Percentiles rank a stretch among this genome's conserved stretches.
phyloP scores from a whole-genome alignment of 1,284 basidiomycete species.

The Veloporphyrellus conicus region DNA sequence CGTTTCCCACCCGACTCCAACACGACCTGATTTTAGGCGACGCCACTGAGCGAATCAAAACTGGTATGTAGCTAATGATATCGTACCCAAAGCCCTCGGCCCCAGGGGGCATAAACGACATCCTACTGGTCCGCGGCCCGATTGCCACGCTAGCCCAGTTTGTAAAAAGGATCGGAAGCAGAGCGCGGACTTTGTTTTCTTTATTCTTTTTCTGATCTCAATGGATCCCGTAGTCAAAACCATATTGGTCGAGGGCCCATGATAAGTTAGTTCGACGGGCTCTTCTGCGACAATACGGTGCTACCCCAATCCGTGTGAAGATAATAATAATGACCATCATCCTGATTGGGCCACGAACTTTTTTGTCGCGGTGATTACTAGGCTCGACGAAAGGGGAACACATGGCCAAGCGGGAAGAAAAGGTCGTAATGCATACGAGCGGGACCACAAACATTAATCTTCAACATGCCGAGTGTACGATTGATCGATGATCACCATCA shows the following conservation, averaged over 20 bases:
- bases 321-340: slow-evolving; percentile 3
- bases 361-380: slow-evolving; percentile 10
- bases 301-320: slow-evolving; percentile 3
- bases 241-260: slow-evolving; percentile 21
- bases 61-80: slow-evolving; percentile 5
- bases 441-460: neutral
- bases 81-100: slow-evolving; percentile 24
- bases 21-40: neutral
- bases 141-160: slow-evolving; percentile 26
- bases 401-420: neutral
- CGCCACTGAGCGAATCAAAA: neutral
- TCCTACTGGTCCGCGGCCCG: slow-evolving; percentile 16
- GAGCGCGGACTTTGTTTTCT: slow-evolving; percentile 4
- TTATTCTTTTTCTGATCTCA: slow-evolving; percentile 6
- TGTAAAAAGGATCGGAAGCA: slow-evolving; percentile 13
- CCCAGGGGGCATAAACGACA: slow-evolving; percentile 19
- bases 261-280: slow-evolving; percentile 6
- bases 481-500: neutral
- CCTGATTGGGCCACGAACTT: slow-evolving; percentile 17
- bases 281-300: slow-evolving; percentile 9
- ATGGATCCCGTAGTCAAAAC: slow-evolving; percentile 27
- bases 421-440: neutral
- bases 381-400: slow-evolving; percentile 7
- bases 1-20: slow-evolving; percentile 9
- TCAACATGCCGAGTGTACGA: neutral